Percentiles rank a stretch among this genome's conserved stretches.
Evolutionary conservation across 2,329 filamentous ascomycete species (phyloP).

Genomic region (Monilinia fructicola): DNA sequence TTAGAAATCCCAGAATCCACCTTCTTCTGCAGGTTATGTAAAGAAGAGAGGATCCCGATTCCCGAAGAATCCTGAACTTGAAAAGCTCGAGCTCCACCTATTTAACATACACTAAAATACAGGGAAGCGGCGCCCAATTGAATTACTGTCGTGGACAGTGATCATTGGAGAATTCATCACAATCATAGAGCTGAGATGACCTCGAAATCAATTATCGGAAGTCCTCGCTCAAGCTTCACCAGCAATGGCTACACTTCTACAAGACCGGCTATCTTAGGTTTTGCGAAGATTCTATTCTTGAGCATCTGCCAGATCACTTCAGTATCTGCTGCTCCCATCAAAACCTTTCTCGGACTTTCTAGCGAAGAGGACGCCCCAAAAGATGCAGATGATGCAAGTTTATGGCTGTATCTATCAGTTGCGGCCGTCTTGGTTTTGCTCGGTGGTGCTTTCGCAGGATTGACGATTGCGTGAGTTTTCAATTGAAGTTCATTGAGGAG

Average conservation of each 20-base stretch:
- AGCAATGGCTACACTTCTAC: constrained; percentile 44
- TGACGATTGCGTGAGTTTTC: constrained; percentile 77
- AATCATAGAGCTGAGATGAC: constrained; percentile 28
- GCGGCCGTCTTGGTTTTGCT: constrained; percentile 80
- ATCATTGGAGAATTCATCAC: constrained; percentile 19
- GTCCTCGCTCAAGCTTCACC: constrained; percentile 24
- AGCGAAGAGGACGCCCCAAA: constrained; percentile 49
- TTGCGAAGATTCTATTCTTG: constrained; percentile 52
- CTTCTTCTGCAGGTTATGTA: no score
- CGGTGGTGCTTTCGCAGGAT: constrained; percentile 89
- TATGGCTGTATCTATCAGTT: constrained; percentile 79
- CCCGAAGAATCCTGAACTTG: background rate
- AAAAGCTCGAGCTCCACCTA: constrained; percentile 14
- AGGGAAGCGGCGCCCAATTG: constrained; percentile 17
- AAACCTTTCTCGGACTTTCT: constrained; percentile 46
- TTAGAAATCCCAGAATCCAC: no score
- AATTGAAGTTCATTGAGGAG: no score
- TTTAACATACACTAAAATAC: constrained; percentile 1
- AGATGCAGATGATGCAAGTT: constrained; percentile 58
- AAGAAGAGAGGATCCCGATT: background rate
- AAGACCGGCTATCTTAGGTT: constrained; percentile 52
- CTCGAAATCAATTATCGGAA: constrained; percentile 30
- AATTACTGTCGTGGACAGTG: constrained; percentile 20
- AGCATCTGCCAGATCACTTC: constrained; percentile 46
- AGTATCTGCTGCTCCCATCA: constrained; percentile 40